Conservation (phyloP, 345 rosid genomes). For the Brassica nigra region DNA sequence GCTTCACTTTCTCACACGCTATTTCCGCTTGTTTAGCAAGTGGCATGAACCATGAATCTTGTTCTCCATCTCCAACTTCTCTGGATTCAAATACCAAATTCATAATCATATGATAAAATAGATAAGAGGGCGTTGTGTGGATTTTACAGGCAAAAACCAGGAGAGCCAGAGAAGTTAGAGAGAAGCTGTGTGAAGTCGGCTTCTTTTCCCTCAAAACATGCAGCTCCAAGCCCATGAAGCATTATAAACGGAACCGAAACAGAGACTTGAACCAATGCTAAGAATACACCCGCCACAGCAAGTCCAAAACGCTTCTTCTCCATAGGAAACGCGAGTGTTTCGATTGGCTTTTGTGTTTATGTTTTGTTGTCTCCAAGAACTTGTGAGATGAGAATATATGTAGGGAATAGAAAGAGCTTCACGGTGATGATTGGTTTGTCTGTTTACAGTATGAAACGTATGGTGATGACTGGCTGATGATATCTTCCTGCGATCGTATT, state of each 20-base stretch:
- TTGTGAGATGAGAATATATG: slow-evolving; percentile 30
- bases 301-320: slow-evolving; percentile 10
- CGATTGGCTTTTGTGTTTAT: slow-evolving; percentile 17
- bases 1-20: slow-evolving; percentile 82
- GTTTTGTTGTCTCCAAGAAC: slow-evolving; percentile 17
- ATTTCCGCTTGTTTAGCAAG: slow-evolving; percentile 68
- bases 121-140: slow-evolving; percentile 17
- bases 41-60: slow-evolving; percentile 93
- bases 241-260: slow-evolving; percentile 65
- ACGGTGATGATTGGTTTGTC: too few relatives aligned
- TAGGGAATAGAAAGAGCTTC: slow-evolving; percentile 26
- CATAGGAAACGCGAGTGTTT: slow-evolving; percentile 8
- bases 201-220: slow-evolving; percentile 59
- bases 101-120: slow-evolving; percentile 5
- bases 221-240: slow-evolving; percentile 63
- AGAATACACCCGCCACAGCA: slow-evolving; percentile 23
- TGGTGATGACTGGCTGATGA: slow-evolving; percentile 10
- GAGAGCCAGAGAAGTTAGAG: slow-evolving; percentile 58
- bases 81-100: slow-evolving; percentile 40
- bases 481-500: slow-evolving; percentile 16
- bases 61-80: slow-evolving; percentile 78
- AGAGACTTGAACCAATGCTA: slow-evolving; percentile 44
- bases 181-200: slow-evolving; percentile 70
- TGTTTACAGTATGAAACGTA: not conserved
- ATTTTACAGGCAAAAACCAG: slow-evolving; percentile 76